These are phyloP conservation scores for Calonectria crousiana DNA, from an alignment of 2,329 filamentous ascomycete genomes.

Conservation along the genomic window DNA sequence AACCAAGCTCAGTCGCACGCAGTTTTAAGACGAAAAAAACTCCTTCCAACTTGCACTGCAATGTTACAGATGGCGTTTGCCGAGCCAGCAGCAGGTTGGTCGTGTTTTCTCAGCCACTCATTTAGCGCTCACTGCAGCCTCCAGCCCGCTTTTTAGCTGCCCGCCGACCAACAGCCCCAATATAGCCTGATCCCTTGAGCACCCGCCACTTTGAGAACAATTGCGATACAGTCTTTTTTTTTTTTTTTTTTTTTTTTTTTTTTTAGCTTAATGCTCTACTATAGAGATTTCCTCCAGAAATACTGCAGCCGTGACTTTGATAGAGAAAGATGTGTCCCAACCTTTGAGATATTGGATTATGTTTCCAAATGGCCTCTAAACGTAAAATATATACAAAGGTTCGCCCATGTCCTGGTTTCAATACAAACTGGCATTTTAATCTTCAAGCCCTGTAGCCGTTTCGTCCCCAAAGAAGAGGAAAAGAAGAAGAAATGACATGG, in stretches of 20 bases:
- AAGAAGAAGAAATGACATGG: neutral
- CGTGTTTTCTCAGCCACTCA: neutral
- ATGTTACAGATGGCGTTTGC: neutral
- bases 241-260: neutral
- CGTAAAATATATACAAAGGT: neutral
- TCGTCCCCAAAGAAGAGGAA: neutral
- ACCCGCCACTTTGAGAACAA: neutral
- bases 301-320: too few relatives aligned
- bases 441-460: neutral
- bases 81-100: neutral
- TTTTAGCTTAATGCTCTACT: too few relatives aligned
- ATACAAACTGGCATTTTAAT: neutral
- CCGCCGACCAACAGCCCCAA: neutral
- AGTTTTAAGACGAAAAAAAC: neutral
- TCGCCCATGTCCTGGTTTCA: neutral
- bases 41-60: neutral
- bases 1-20: neutral
- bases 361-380: slow-evolving; percentile 9
- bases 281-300: too few relatives aligned
- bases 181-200: neutral
- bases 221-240: neutral
- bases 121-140: neutral
- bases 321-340: neutral
- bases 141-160: neutral
- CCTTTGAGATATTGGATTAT: neutral